A percentile compares a stretch with the other conserved stretches of the same genome.
Conservation (phyloP, 2,329 filamentous ascomycete species). For the Fusarium tanahbumbuense region DNA sequence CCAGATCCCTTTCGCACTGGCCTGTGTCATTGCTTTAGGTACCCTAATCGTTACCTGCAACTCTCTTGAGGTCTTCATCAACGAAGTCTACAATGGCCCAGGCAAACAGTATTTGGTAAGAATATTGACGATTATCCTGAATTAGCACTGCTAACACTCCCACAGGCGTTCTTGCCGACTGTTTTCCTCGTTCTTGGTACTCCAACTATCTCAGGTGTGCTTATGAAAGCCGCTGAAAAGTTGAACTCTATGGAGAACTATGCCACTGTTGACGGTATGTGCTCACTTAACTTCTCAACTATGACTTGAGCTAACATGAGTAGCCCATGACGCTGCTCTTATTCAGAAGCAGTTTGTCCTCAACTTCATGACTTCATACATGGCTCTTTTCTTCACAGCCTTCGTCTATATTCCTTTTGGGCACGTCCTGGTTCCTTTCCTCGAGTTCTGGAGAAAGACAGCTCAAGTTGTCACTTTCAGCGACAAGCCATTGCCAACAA, state of each 20-base stretch:
- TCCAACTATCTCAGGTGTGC: slow-evolving; percentile 79
- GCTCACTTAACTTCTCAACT: slow-evolving; percentile 17
- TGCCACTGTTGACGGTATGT: slow-evolving; percentile 77
- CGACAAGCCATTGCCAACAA: slow-evolving; percentile 74
- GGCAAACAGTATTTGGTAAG: slow-evolving; percentile 85
- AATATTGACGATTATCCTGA: slow-evolving; percentile 8
- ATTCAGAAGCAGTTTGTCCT: slow-evolving; percentile 95
- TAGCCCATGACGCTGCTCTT: slow-evolving; percentile 82
- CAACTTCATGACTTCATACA: slow-evolving; percentile 96
- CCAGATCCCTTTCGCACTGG: slow-evolving; percentile 85
- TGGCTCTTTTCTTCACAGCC: slow-evolving; percentile 90
- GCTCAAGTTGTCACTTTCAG: slow-evolving; percentile 81
- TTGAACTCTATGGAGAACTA: slow-evolving; percentile 93
- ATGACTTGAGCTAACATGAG: slow-evolving; percentile 15
- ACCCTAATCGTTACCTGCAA: slow-evolving; percentile 88
- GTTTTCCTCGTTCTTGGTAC: slow-evolving; percentile 84
- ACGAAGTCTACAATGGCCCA: slow-evolving; percentile 90
- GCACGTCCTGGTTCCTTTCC: slow-evolving; percentile 82
- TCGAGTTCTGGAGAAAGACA: slow-evolving; percentile 82
- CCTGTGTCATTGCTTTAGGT: slow-evolving; percentile 78
- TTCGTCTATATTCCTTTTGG: slow-evolving; percentile 97
- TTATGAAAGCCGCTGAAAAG: slow-evolving; percentile 80
- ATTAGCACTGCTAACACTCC: slow-evolving; percentile 23
- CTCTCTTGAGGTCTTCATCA: slow-evolving; percentile 94
- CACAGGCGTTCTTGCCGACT: slow-evolving; percentile 87